Base-by-base conservation (phyloP, 2,329 filamentous ascomycete species). In the Fusarium oxysporum region DNA sequence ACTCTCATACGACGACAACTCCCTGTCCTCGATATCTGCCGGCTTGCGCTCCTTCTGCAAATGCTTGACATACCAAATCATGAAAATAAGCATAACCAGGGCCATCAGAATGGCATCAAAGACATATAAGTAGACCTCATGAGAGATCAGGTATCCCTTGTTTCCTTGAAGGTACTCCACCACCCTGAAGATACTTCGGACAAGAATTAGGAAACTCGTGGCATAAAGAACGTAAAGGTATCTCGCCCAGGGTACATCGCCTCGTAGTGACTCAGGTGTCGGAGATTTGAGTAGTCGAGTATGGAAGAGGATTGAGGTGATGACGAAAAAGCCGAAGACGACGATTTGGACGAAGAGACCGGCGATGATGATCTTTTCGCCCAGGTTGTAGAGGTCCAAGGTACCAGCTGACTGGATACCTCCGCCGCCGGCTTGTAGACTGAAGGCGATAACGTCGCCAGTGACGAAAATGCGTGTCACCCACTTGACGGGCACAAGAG, bases 91-190 rank as follows among this genome's bases (percentile, higher is more conserved):
- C 65, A 68, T 68, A 3, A 68, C 65, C 6, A 68, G 21, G 1
- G 63, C 54, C 65, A 68, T 68, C 4, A 68, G 10, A 8, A 68
- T 12, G 6, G 65, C 63, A 16, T 68, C 63, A 32, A 68, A 68
- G 12, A 68, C 3, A 28, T 68, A 68, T 6, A 68, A 13, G 2
- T 10, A 68, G 5, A 68, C 5, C 14, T 68, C 63, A 5, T 43
- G 63, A 2, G 65, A 68, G 16, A 68, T 68, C 3, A 68, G n/a
- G 3, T 68, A 62, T 7, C 63, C 63, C 2, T 23, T 16, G 0
- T 68, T 68, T 1, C 65, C 65, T 12, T 68, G 63, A 0, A 68
- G 45, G 8, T 68, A 68, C 1, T 68, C 63, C 5, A 68, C 38
- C 1, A 68, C 65, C 3, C 65, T 40, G 21, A 68, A 68, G 5